Percentiles rank a stretch among this genome's conserved stretches.
phyloP scores from a whole-genome alignment of 106 monocot species.

The Triglochin maritima region DNA sequence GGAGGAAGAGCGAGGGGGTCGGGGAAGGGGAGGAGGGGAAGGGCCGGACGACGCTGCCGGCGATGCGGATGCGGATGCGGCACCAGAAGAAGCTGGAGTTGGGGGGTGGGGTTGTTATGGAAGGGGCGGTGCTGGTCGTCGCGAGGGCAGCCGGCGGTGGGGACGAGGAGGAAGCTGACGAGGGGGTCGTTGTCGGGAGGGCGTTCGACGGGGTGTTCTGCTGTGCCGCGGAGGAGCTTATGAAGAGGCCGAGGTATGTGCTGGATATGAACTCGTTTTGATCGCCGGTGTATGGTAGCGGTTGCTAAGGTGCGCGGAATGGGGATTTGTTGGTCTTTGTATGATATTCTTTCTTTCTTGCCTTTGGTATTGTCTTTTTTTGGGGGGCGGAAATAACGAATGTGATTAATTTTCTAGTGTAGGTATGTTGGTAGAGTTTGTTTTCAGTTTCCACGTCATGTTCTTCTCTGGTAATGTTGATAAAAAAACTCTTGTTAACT shows the following conservation, averaged over 20 bases:
- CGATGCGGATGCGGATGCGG: slow-evolving; percentile 17
- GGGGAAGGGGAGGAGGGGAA: neutral
- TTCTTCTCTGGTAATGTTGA: too few species aligned
- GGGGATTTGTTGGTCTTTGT: too few species aligned
- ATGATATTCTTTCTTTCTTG: too few species aligned
- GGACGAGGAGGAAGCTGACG: neutral
- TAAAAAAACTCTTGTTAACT: too few species aligned
- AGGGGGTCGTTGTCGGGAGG: neutral
- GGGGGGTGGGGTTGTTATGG: slow-evolving; percentile 9
- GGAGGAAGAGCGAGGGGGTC: neutral
- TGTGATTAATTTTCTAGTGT: too few species aligned
- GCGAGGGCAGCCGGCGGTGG: slow-evolving; percentile 3
- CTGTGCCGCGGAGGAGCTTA: slow-evolving; percentile 10
- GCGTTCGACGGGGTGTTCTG: slow-evolving; percentile 8
- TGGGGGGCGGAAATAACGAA: too few species aligned
- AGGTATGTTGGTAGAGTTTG: too few species aligned
- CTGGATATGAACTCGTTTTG: slow-evolving; percentile 19
- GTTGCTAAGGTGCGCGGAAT: too few species aligned
- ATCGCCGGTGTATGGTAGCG: neutral
- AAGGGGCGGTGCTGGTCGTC: slow-evolving; percentile 11
- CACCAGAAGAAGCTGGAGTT: slow-evolving; percentile 7
- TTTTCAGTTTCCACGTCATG: too few species aligned
- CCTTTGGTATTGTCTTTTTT: too few species aligned
- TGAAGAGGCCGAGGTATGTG: slow-evolving; percentile 10
- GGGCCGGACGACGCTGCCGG: slow-evolving; percentile 13